Evolutionary conservation across 345 rosid species (phyloP), one percentile per base, ranked within the genome.

Genomic region (Reutealis trisperma): DNA sequence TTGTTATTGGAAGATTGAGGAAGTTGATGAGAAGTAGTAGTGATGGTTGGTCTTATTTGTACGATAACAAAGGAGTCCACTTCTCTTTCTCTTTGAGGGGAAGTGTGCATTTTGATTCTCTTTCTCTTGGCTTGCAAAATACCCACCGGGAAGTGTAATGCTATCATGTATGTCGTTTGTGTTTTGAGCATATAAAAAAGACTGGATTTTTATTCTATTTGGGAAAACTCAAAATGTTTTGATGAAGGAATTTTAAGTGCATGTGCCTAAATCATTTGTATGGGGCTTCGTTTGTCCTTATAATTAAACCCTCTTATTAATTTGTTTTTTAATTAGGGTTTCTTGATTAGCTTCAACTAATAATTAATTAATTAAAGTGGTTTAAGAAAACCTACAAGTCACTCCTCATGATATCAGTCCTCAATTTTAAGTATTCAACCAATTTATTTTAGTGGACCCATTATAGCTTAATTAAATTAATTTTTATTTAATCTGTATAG

Each of bases 221-320:
- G 51, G 84, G 79, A 73, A 83, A 69, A 63, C 78, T 71, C 85
- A 67, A 76, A 77, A 79, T 79, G 69, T 84, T 80, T 55, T 59
- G 61, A 70, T 69, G 60, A 72, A 54, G 14, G 30, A 58, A 15
- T 54, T 47, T 47, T 47, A 71, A 72, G 66, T 24, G 75, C 94
- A 90, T 90, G 93, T 89, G 96, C 80, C 67, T 84, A 83, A 85
- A 93, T 93, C 94, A 93, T 93, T 91, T 85, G 87, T 63, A 78
- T 79, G 85, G 94, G 88, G 67, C 84, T 88, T 89, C 81, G 37
- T 83, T 77, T 88, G 88, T 86, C 92, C 81, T 12, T 83, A 37
- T 37, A 37, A 66, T 18, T 65, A 60, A 71, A 81, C 34, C 37
- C 34, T 76, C 63, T 82, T 83, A 71, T 82, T 79, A 72, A 77